Conservation (phyloP, 495 filamentous ascomycete species). For the Penicillium chermesinum region DNA sequence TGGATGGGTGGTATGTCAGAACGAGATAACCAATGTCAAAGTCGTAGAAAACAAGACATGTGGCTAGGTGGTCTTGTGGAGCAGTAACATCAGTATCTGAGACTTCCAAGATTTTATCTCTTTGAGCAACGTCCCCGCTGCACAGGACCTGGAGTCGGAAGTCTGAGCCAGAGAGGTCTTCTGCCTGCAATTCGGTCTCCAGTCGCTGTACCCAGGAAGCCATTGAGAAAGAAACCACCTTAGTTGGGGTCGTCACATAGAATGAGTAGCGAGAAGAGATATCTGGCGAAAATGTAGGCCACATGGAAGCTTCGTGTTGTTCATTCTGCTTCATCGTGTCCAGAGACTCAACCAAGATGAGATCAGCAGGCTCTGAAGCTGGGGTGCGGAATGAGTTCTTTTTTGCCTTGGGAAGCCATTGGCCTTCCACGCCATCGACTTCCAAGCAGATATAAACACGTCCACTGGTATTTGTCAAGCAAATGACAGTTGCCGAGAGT, state of each 20-base stretch:
- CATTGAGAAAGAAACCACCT: slow-evolving; percentile 66
- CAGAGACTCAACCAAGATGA: slow-evolving; percentile 50
- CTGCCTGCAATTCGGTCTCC: slow-evolving; percentile 65
- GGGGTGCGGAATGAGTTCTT: slow-evolving; percentile 38
- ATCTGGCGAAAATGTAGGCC: slow-evolving; percentile 73
- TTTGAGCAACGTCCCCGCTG: slow-evolving; percentile 53
- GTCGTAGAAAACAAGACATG: slow-evolving; percentile 63
- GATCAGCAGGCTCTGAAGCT: slow-evolving; percentile 36
- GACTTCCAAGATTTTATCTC: slow-evolving; percentile 55
- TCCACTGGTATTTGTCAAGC: slow-evolving; percentile 66
- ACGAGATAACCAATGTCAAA: slow-evolving; percentile 76
- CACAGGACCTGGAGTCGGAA: slow-evolving; percentile 71
- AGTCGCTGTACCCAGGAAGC: slow-evolving; percentile 69
- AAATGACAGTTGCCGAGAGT: slow-evolving; percentile 67
- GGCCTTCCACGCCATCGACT: slow-evolving; percentile 71
- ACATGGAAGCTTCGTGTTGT: slow-evolving; percentile 42
- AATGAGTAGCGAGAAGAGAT: slow-evolving; percentile 68
- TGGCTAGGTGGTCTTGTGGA: slow-evolving; percentile 43
- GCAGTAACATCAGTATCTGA: slow-evolving; percentile 33
- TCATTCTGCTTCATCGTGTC: slow-evolving; percentile 53
- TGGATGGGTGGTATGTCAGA: slow-evolving; percentile 59
- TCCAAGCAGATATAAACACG: slow-evolving; percentile 75
- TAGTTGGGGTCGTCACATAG: slow-evolving; percentile 67
- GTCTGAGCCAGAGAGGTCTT: slow-evolving; percentile 58
- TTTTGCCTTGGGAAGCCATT: slow-evolving; percentile 70